These are phyloP conservation scores for Jamesozyma jinghongensis DNA, from an alignment of 805 yeast genomes.

Conservation along the genomic window DNA sequence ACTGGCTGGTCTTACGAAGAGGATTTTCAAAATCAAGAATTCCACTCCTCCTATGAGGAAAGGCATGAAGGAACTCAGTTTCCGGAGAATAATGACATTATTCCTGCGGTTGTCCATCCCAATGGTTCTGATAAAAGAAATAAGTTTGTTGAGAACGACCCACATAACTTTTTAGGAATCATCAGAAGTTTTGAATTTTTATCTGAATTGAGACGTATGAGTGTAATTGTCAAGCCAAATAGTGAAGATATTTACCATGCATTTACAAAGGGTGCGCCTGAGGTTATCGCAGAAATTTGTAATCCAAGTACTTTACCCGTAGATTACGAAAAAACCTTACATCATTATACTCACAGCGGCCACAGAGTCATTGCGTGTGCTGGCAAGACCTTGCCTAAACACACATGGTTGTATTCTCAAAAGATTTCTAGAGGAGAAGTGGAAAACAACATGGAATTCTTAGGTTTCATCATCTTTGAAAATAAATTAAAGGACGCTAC, in stretches of 20 bases:
- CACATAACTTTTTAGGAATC: constrained; percentile 36
- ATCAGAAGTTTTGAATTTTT: constrained; percentile 68
- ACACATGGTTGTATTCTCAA: constrained; percentile 43
- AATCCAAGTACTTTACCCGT: constrained; percentile 59
- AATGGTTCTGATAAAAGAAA: constrained; percentile 21
- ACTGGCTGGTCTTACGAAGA: constrained; percentile 72
- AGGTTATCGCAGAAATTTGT: constrained; percentile 76
- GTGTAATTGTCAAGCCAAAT: constrained; percentile 55
- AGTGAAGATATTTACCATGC: constrained; percentile 37
- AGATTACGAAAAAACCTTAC: constrained; percentile 63
- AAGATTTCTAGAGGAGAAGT: constrained; percentile 50
- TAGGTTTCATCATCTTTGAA: constrained; percentile 89
- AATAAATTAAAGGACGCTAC: constrained; percentile 76
- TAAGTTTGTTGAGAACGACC: constrained; percentile 30
- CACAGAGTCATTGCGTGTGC: constrained; percentile 95
- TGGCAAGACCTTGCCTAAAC: constrained; percentile 40
- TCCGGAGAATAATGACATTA: constrained; percentile 36
- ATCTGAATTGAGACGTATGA: constrained; percentile 81
- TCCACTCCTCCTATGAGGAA: constrained; percentile 31
- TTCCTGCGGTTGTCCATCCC: constrained; percentile 46
- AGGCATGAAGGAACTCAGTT: constrained; percentile 32
- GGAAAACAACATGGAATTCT: constrained; percentile 60
- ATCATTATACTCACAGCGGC: constrained; percentile 86
- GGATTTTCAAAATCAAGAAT: constrained; percentile 39
- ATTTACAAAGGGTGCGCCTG: constrained; percentile 95